These are phyloP conservation scores for Paramarasmius palmivorus DNA, from an alignment of 1,284 basidiomycete species.

Conservation along the genomic window DNA sequence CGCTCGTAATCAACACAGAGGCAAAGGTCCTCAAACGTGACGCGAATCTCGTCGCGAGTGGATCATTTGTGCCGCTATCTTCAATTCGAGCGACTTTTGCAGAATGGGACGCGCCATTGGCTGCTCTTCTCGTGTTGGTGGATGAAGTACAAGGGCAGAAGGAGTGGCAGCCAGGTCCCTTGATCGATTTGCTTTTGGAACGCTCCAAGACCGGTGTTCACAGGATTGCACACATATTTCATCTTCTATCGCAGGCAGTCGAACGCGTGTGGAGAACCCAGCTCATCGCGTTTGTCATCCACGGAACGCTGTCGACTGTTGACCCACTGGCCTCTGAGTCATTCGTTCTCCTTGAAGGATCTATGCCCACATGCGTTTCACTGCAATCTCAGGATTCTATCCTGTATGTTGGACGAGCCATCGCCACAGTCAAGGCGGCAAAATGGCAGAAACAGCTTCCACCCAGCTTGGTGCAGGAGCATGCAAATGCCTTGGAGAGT, in stretches of 20 bases:
- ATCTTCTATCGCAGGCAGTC: conserved; percentile 67
- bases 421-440: conserved; percentile 81
- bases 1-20: conserved; percentile 79
- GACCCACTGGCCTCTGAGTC: conserved; percentile 61
- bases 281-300: conserved; percentile 75
- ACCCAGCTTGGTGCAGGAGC: conserved; percentile 57
- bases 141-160: conserved; percentile 56
- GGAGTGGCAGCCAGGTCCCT: conserved; percentile 68
- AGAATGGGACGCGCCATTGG: conserved; percentile 82
- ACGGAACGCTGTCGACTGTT: conserved; percentile 63
- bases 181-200: conserved; percentile 74
- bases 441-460: conserved; percentile 79
- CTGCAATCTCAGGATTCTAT: conserved; percentile 77
- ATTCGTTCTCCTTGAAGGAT: conserved; percentile 56
- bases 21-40: conserved; percentile 75
- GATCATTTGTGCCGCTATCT: conserved; percentile 82
- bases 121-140: conserved; percentile 64
- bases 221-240: conserved; percentile 69
- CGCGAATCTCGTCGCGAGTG: conserved; percentile 65
- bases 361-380: conserved; percentile 76
- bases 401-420: conserved; percentile 83
- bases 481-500: conserved; percentile 63
- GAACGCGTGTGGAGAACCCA: conserved; percentile 80
- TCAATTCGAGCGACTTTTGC: conserved; percentile 79
- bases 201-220: conserved; percentile 77